A percentile compares a stretch with the other conserved stretches of the same genome.
Conservation (phyloP, 1,139 yeast species). For the Groenewaldozyma auringiensis region DNA sequence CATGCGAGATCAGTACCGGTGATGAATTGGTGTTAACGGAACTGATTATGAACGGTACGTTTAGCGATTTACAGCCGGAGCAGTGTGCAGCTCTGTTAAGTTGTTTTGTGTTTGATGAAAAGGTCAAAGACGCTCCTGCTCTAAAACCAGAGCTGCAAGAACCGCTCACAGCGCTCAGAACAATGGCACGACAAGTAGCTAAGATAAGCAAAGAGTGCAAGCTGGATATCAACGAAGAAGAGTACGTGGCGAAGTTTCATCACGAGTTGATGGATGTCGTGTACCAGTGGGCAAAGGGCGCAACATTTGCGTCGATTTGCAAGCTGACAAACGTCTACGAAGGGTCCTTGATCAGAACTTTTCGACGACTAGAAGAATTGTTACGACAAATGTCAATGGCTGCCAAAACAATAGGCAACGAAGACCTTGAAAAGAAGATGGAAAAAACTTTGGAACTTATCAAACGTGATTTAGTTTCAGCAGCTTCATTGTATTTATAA, state of each 20-base stretch:
- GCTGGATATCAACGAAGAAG: constrained; percentile 81
- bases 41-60: constrained; percentile 88
- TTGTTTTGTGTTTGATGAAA: constrained; percentile 94
- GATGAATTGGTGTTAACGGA: constrained; percentile 76
- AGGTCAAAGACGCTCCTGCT: constrained; percentile 82
- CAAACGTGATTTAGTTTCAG: constrained; percentile 94
- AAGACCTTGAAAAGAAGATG: constrained; percentile 81
- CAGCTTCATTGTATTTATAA: constrained; percentile 77
- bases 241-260: constrained; percentile 83
- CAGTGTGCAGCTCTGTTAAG: constrained; percentile 89
- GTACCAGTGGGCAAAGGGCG: constrained; percentile 94
- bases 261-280: constrained; percentile 96
- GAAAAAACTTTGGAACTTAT: constrained; percentile 74
- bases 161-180: constrained; percentile 78
- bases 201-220: constrained; percentile 84
- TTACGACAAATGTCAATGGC: constrained; percentile 84
- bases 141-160: constrained; percentile 82
- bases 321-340: constrained; percentile 98
- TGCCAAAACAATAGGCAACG: constrained; percentile 87
- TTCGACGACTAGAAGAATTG: constrained; percentile 88
- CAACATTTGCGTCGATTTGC: constrained; percentile 90
- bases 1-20: constrained; percentile 95
- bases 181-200: constrained; percentile 85
- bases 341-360: constrained; percentile 90
- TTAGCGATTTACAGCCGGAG: constrained; percentile 77